phyloP scores from a whole-genome alignment of 768 basidiomycete species.

The Rhodotorula paludigena region DNA sequence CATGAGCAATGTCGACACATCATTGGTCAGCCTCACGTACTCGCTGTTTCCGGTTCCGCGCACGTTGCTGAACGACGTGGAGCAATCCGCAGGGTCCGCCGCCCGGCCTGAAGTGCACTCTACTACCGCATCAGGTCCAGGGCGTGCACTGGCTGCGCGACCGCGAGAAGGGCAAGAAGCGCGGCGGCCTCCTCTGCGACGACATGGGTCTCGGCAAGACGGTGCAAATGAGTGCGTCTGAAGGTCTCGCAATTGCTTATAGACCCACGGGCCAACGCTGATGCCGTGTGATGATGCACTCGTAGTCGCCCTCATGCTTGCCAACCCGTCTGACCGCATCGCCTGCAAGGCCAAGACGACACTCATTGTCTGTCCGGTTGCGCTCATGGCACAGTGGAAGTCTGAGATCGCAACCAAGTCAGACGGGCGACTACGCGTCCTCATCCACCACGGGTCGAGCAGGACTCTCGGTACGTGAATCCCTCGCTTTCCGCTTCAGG shows the following conservation, averaged over 20 bases:
- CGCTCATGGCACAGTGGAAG: conserved; percentile 86
- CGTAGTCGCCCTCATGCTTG: conserved; percentile 64
- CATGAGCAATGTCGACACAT: conserved; percentile 7
- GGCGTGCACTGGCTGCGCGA: conserved; percentile 82
- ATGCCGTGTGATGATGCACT: not conserved
- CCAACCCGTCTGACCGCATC: conserved; percentile 65
- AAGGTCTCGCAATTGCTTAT: not conserved
- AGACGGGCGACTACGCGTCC: conserved; percentile 61
- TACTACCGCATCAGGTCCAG: conserved; percentile 57
- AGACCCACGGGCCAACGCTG: not conserved
- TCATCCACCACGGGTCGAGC: conserved; percentile 74
- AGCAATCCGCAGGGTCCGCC: not conserved
- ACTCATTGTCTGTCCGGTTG: conserved; percentile 81
- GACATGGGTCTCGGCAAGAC: conserved; percentile 59
- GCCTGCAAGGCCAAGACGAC: conserved; percentile 66
- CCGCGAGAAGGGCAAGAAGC: conserved; percentile 62
- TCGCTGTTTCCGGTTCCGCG: too few relatives aligned
- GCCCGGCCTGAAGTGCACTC: conserved; percentile 12
- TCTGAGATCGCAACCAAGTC: conserved; percentile 63
- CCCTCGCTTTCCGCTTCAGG: not conserved
- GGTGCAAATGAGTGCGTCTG: conserved; percentile 61
- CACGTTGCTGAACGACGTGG: too few relatives aligned
- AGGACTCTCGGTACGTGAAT: conserved; percentile 61
- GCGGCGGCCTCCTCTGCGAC: conserved; percentile 59
- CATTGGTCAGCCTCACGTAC: not conserved